A percentile compares a stretch with the other conserved stretches of the same genome.
Conservation (phyloP, 2,329 filamentous ascomycete genomes). For the Aspergillaceae sp. region DNA sequence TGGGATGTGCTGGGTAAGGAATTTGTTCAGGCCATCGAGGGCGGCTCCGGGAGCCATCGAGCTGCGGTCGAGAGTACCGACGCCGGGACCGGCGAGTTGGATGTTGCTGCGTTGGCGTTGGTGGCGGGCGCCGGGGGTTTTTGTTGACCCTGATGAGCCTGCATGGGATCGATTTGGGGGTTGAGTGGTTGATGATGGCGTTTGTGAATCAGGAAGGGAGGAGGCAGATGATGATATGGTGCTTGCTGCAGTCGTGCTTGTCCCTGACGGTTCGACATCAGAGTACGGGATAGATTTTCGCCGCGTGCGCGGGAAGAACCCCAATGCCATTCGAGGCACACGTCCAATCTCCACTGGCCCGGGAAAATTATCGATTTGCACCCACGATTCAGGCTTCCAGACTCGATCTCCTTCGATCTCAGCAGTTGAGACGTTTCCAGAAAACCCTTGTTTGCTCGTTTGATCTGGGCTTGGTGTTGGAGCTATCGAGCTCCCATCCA, state of each 20-base stretch:
- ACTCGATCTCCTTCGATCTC: constrained; percentile 52
- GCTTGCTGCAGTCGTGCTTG: constrained; percentile 10
- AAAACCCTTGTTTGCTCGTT: constrained; percentile 4
- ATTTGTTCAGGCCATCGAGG: constrained; percentile 72
- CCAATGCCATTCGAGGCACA: constrained; percentile 68
- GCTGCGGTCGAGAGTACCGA: constrained; percentile 66
- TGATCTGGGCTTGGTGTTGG: constrained; percentile 11
- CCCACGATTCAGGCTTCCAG: constrained; percentile 87
- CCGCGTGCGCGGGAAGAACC: constrained; percentile 83
- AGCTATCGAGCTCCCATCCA: constrained; percentile 26
- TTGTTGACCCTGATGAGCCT: constrained; percentile 20
- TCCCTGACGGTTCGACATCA: constrained; percentile 46
- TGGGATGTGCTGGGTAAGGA: constrained; percentile 75
- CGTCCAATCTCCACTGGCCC: constrained; percentile 77
- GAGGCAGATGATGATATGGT: constrained; percentile 22
- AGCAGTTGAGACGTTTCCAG: constrained; percentile 9
- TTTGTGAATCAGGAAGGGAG: constrained; percentile 19
- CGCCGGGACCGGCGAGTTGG: constrained; percentile 75
- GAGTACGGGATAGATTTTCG: constrained; percentile 67
- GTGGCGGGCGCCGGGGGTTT: constrained; percentile 28
- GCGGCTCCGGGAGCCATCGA: constrained; percentile 56
- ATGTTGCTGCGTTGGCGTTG: constrained; percentile 33
- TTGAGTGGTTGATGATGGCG: constrained; percentile 17
- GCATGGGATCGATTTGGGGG: constrained; percentile 19
- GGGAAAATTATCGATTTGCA: constrained; percentile 62